Percentiles rank a stretch among this genome's conserved stretches.
Evolutionary conservation across 2,329 filamentous ascomycete genomes (phyloP).

Genomic region (Fusarium continuum): DNA sequence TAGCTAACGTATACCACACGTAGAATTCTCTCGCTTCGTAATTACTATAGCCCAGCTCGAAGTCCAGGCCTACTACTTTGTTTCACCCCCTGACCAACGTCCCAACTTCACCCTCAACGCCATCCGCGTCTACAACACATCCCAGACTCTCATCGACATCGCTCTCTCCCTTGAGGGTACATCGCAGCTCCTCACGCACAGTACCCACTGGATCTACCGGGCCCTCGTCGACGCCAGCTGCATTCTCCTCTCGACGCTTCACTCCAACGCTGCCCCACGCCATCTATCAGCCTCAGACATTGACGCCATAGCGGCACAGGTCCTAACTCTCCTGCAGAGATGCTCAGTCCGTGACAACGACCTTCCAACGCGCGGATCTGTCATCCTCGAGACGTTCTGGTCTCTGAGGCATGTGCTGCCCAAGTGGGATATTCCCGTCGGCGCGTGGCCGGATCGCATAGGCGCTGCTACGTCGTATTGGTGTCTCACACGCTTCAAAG

Average conservation of each 20-base stretch:
- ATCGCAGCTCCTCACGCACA: slow-evolving; percentile 54
- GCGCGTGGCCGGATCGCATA: slow-evolving; percentile 57
- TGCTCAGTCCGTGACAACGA: slow-evolving; percentile 61
- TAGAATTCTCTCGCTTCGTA: slow-evolving; percentile 60
- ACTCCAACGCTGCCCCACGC: slow-evolving; percentile 53
- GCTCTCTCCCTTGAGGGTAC: slow-evolving; percentile 55
- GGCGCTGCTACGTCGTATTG: slow-evolving; percentile 60
- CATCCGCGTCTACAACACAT: slow-evolving; percentile 58
- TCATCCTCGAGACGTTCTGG: slow-evolving; percentile 62
- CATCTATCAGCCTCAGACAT: slow-evolving; percentile 47
- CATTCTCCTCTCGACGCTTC: slow-evolving; percentile 56
- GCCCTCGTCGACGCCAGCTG: slow-evolving; percentile 57
- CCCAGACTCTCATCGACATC: slow-evolving; percentile 55
- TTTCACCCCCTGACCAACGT: slow-evolving; percentile 53
- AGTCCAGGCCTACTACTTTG: slow-evolving; percentile 63
- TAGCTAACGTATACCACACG: too few species aligned
- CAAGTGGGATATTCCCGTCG: slow-evolving; percentile 52
- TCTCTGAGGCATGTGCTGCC: slow-evolving; percentile 51
- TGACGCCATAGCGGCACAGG: slow-evolving; percentile 44
- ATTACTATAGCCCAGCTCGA: slow-evolving; percentile 61
- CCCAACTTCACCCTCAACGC: slow-evolving; percentile 54
- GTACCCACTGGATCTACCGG: slow-evolving; percentile 61
- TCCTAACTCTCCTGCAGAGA: slow-evolving; percentile 50
- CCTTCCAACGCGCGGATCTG: slow-evolving; percentile 55
- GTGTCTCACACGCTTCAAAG: slow-evolving; percentile 59